These are phyloP conservation scores for Hansenula sp. DNA, from an alignment of 1,139 yeast genomes.

Conservation along the genomic window DNA sequence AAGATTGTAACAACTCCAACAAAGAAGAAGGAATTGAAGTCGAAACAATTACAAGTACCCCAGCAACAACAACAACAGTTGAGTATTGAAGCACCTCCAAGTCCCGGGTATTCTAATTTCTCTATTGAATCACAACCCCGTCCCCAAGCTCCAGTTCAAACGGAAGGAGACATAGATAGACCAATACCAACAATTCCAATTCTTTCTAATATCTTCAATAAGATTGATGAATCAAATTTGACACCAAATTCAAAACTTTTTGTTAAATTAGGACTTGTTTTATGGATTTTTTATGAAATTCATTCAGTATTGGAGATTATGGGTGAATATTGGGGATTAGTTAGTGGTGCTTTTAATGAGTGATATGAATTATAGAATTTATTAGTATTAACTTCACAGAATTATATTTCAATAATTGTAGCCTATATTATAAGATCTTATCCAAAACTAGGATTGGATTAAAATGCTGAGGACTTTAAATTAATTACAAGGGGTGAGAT, in stretches of 20 bases:
- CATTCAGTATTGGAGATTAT: slow-evolving; percentile 9
- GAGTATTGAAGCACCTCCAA: not conserved
- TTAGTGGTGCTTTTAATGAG: not conserved
- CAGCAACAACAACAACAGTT: not conserved
- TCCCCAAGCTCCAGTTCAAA: slow-evolving; percentile 5
- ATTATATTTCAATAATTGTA: too few relatives aligned
- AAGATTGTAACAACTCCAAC: not conserved
- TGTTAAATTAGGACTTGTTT: slow-evolving; percentile 10
- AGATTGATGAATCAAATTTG: slow-evolving; percentile 13
- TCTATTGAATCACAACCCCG: not conserved
- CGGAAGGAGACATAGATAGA: not conserved
- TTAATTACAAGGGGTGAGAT: too few relatives aligned
- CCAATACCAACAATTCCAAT: slow-evolving; percentile 10
- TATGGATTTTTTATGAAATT: slow-evolving; percentile 20
- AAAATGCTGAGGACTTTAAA: too few relatives aligned
- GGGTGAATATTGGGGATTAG: not conserved
- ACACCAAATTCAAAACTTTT: slow-evolving; percentile 10
- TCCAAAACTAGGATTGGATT: too few relatives aligned
- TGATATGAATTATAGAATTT: not conserved
- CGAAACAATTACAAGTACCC: not conserved
- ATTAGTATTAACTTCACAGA: too few relatives aligned
- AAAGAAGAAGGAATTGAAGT: not conserved
- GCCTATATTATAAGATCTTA: too few relatives aligned
- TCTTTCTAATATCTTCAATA: slow-evolving; percentile 10
- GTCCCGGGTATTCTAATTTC: not conserved